Conservation (phyloP, 257 asterid genomes). For the Salvia miltiorrhiza region DNA sequence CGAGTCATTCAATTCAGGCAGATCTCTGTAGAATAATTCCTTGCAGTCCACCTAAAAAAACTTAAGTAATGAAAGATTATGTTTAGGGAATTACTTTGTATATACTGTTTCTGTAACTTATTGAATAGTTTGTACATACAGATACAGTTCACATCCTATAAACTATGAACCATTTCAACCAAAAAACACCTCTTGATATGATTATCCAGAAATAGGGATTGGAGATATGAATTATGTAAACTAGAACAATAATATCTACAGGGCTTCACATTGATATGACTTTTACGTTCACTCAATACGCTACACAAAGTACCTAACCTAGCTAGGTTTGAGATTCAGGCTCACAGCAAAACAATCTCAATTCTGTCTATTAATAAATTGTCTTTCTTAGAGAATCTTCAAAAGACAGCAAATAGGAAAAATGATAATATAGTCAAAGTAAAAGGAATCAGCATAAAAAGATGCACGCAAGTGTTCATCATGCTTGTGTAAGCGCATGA, state of each 20-base stretch:
- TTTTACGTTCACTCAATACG: not conserved
- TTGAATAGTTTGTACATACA: not conserved
- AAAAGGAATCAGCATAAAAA: not conserved
- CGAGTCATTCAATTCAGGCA: constrained; percentile 50
- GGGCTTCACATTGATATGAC: not conserved
- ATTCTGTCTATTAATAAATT: not conserved
- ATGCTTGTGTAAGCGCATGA: not conserved
- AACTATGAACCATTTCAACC: not conserved
- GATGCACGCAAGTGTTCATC: not conserved
- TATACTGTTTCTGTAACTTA: not conserved
- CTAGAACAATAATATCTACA: not conserved
- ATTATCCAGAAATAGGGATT: constrained; percentile 3
- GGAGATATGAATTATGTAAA: not conserved
- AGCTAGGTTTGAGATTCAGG: not conserved
- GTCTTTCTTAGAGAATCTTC: not conserved
- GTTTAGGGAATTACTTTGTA: not conserved
- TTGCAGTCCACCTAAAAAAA: constrained; percentile 74
- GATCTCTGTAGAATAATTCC: constrained; percentile 41
- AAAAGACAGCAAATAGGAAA: not conserved
- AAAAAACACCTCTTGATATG: not conserved
- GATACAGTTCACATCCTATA: not conserved
- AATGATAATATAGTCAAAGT: not conserved
- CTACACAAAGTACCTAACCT: not conserved
- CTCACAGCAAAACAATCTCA: not conserved
- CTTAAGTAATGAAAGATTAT: not conserved